phyloP scores from a whole-genome alignment of 306 rosid genomes.

The Hippophae gyantsensis region DNA sequence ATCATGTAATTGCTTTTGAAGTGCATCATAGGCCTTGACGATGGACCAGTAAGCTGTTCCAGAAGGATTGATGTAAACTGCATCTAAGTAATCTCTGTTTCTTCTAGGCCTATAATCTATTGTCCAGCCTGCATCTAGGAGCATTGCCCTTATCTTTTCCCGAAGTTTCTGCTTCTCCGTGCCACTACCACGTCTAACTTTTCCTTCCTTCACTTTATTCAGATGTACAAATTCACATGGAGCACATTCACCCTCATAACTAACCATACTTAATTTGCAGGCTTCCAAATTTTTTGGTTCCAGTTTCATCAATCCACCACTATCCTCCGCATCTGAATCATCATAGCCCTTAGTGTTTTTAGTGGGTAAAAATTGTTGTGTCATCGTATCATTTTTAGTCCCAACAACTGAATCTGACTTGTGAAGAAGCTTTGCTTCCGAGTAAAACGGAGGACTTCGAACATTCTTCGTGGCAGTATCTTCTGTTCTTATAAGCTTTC shows the following conservation, averaged over 20 bases:
- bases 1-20: conserved; percentile 73
- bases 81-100: conserved; percentile 95
- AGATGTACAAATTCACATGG: conserved; percentile 30
- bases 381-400: conserved; percentile 30
- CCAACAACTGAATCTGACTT: conserved; percentile 35
- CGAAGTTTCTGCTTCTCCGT: conserved; percentile 94
- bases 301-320: conserved; percentile 49
- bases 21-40: conserved; percentile 91
- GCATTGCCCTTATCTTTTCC: conserved; percentile 80
- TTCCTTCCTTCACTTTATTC: conserved; percentile 46
- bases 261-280: conserved; percentile 35
- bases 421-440: conserved; percentile 35
- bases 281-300: conserved; percentile 38
- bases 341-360: conserved; percentile 42
- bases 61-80: conserved; percentile 73
- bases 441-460: conserved; percentile 24
- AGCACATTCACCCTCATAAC: conserved; percentile 43
- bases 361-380: conserved; percentile 41
- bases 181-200: conserved; percentile 79
- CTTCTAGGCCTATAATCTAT: conserved; percentile 93
- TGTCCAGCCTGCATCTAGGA: conserved; percentile 74
- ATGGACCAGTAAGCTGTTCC: conserved; percentile 99
- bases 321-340: conserved; percentile 54
- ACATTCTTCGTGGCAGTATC: conserved; percentile 41
- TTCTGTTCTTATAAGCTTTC: conserved; percentile 38